A percentile compares a stretch with the other conserved stretches of the same genome.
phyloP scores from a whole-genome alignment of 352 stramenopile species.

The Hyaloperonospora arabidopsidis region DNA sequence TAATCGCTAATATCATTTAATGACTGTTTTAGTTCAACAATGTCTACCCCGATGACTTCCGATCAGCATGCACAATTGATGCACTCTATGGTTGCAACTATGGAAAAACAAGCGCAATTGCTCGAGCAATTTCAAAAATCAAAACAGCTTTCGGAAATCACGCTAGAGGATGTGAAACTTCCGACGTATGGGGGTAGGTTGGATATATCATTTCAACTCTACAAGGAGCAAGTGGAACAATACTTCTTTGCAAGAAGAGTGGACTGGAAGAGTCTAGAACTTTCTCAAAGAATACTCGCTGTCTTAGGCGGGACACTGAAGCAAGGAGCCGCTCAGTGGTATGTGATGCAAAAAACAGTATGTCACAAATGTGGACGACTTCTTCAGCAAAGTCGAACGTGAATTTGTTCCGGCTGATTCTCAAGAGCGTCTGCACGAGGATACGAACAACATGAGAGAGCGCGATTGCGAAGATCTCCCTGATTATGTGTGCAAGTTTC shows the following conservation, averaged over 20 bases:
- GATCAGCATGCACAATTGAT: too few relatives aligned
- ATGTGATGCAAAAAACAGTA: conserved; percentile 10
- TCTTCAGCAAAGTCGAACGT: conserved; percentile 5
- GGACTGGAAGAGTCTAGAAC: conserved; percentile 4
- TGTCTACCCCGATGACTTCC: too few relatives aligned
- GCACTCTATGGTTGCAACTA: too few relatives aligned
- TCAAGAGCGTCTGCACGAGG: conserved; percentile 1
- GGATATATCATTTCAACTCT: neutral
- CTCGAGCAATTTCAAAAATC: too few relatives aligned
- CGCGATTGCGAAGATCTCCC: neutral
- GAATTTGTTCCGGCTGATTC: conserved; percentile 5
- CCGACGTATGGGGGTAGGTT: neutral
- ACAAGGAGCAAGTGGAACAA: conserved; percentile 8
- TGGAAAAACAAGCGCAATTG: too few relatives aligned
- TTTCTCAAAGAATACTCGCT: conserved; percentile 1
- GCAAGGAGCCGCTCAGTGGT: conserved; percentile 11
- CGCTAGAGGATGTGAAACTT: neutral
- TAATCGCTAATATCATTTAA: too few relatives aligned
- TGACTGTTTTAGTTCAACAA: too few relatives aligned
- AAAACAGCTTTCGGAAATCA: neutral
- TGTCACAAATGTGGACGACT: neutral
- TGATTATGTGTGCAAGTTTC: neutral
- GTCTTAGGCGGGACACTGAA: conserved; percentile 8
- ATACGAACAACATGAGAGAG: conserved; percentile 4
- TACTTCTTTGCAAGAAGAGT: conserved; percentile 14